Evolutionary conservation across 192 early-diverging fungal species (phyloP).

Genomic region (Linnemannia schmuckeri): DNA sequence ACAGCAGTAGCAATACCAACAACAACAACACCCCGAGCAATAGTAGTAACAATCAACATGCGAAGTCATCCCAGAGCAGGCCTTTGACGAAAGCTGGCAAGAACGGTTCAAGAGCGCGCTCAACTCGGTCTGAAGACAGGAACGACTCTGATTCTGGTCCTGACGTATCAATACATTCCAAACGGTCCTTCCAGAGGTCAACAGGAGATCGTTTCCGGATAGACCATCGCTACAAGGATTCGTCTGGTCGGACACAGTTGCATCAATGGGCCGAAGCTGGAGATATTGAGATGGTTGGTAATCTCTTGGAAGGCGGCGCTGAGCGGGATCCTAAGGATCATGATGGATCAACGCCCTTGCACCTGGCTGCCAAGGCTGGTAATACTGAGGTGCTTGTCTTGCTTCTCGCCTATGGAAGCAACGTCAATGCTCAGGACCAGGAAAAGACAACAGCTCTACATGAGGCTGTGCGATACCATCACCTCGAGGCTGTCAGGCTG

Average conservation of each 20-base stretch:
- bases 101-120: slow-evolving; percentile 21
- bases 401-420: slow-evolving; percentile 68
- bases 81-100: slow-evolving; percentile 6
- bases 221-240: slow-evolving; percentile 67
- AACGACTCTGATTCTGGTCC: slow-evolving; percentile 35
- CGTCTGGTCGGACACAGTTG: slow-evolving; percentile 74
- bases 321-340: slow-evolving; percentile 72
- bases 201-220: slow-evolving; percentile 52
- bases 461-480: slow-evolving; percentile 68
- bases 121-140: slow-evolving; percentile 29
- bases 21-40: neutral
- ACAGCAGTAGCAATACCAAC: neutral
- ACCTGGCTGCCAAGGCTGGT: slow-evolving; percentile 74
- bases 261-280: slow-evolving; percentile 74
- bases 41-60: neutral
- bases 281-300: slow-evolving; percentile 65
- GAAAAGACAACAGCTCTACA: slow-evolving; percentile 75
- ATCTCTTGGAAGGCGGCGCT: slow-evolving; percentile 70
- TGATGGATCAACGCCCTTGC: slow-evolving; percentile 76
- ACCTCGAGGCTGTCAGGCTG: slow-evolving; percentile 57
- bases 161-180: neutral
- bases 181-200: slow-evolving; percentile 37
- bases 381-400: slow-evolving; percentile 57
- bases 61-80: neutral
- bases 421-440: slow-evolving; percentile 71